Conservation (phyloP, 495 filamentous ascomycete genomes). For the Clavariopsis aquatica region DNA sequence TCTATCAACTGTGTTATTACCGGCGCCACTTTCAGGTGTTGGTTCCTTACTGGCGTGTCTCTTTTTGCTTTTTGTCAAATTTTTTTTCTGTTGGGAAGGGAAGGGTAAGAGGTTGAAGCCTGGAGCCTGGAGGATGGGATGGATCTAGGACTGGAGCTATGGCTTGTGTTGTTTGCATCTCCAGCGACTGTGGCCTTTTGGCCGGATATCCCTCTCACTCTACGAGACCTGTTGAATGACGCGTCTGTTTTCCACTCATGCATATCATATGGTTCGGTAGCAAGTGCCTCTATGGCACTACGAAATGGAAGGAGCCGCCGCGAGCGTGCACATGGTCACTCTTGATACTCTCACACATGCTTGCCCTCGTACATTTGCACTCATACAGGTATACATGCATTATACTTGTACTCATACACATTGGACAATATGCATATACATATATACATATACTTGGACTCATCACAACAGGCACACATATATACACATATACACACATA, state of each 20-base stretch:
- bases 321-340: neutral
- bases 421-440: too few relatives aligned
- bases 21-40: constrained; percentile 23
- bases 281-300: constrained; percentile 16
- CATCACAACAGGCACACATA: too few relatives aligned
- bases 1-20: constrained; percentile 22
- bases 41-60: constrained; percentile 14
- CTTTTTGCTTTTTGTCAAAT: too few relatives aligned
- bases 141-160: neutral
- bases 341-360: too few relatives aligned
- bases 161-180: constrained; percentile 18
- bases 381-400: too few relatives aligned
- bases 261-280: constrained; percentile 20
- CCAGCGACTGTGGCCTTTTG: constrained; percentile 14
- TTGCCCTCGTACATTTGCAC: too few relatives aligned
- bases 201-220: constrained; percentile 17
- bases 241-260: constrained; percentile 26
- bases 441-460: too few relatives aligned
- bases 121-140: constrained; percentile 17
- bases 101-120: too few relatives aligned
- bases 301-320: constrained; percentile 19
- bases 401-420: too few relatives aligned
- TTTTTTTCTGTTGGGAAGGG: too few relatives aligned
- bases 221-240: constrained; percentile 7
- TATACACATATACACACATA: too few relatives aligned